Evolutionary conservation across 1,284 basidiomycete species (phyloP).

Genomic region (Xerocomus minutiporus): DNA sequence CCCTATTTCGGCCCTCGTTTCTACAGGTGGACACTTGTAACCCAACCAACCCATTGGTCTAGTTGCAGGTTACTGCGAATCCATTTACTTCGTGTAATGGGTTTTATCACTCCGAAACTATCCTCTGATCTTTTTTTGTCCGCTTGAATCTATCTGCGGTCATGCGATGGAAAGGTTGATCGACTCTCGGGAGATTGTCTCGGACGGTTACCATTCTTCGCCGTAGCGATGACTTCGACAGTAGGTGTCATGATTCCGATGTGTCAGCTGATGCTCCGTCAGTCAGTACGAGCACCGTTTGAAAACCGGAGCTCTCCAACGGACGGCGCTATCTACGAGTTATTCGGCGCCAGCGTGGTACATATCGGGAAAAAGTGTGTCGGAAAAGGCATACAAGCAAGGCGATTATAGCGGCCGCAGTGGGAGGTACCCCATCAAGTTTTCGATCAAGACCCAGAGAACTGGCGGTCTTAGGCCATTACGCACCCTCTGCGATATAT

Average conservation of each 20-base stretch:
- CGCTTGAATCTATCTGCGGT: neutral
- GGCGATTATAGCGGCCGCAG: neutral
- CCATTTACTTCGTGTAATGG: constrained; percentile 11
- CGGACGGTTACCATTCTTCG: constrained; percentile 1
- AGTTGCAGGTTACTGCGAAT: constrained; percentile 4
- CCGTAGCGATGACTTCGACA: constrained; percentile 1
- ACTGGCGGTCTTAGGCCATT: neutral
- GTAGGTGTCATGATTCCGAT: constrained; percentile 4
- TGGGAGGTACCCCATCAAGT: constrained; percentile 13
- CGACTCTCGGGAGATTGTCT: neutral
- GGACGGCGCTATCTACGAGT: constrained; percentile 1
- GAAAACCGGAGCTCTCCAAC: constrained; percentile 21
- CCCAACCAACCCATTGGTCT: neutral
- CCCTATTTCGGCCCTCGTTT: constrained; percentile 1
- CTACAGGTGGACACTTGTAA: neutral
- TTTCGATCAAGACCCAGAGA: constrained; percentile 7
- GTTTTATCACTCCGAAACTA: neutral
- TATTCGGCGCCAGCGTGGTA: neutral
- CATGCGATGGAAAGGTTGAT: neutral
- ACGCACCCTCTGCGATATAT: constrained; percentile 2
- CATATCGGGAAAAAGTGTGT: neutral
- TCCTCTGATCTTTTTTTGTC: neutral
- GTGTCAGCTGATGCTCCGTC: constrained; percentile 1
- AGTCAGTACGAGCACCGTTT: constrained; percentile 3
- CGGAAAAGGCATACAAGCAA: neutral